Evolutionary conservation across 106 monocot genomes (phyloP).

Genomic region (Ottelia alismoides): DNA sequence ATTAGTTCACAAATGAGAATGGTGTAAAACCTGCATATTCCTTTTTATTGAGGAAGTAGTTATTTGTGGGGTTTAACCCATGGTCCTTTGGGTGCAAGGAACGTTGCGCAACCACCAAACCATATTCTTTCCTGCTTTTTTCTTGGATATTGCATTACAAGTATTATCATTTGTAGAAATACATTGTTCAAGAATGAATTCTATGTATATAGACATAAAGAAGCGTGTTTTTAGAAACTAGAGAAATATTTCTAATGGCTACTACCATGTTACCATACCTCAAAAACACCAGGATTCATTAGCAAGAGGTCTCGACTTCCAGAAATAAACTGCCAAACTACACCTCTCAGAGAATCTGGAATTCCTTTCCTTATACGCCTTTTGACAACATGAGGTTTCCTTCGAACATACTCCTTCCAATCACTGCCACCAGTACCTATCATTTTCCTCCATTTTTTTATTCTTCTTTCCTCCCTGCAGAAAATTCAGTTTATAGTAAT

Average conservation of each 20-base stretch:
- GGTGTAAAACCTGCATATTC: too few relatives aligned
- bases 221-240: too few relatives aligned
- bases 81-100: too few relatives aligned
- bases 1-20: too few relatives aligned
- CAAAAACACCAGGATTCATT: slow-evolving; percentile 95
- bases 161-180: not conserved
- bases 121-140: not conserved
- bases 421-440: slow-evolving; percentile 95
- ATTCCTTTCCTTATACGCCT: slow-evolving; percentile 90
- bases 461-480: slow-evolving; percentile 70
- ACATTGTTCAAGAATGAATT: not conserved
- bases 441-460: slow-evolving; percentile 98
- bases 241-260: too few relatives aligned
- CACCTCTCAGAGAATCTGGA: slow-evolving; percentile 91
- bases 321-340: slow-evolving; percentile 98
- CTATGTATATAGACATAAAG: not conserved
- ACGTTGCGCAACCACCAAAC: not conserved
- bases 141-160: not conserved
- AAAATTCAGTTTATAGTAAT: too few relatives aligned
- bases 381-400: slow-evolving; percentile 81
- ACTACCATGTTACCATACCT: too few relatives aligned
- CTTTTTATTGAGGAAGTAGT: too few relatives aligned
- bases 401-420: slow-evolving; percentile 88
- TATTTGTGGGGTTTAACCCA: too few relatives aligned
- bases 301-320: slow-evolving; percentile 92